These are phyloP conservation scores for Phytophthora sp. DNA, from an alignment of 352 stramenopile species.

Conservation along the genomic window DNA sequence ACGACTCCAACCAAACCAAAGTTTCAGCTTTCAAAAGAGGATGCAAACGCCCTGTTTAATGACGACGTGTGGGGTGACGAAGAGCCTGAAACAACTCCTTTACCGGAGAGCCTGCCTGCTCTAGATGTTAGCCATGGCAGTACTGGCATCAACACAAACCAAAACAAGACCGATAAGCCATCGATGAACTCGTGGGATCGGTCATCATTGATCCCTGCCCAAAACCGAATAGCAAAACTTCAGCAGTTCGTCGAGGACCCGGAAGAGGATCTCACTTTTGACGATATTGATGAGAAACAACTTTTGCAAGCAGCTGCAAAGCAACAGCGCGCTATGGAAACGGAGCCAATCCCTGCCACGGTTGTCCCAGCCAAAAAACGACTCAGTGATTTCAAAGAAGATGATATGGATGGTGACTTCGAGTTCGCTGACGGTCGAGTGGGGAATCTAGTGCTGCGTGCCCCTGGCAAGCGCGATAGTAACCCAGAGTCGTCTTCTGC, in stretches of 20 bases:
- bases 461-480: conserved; percentile 19
- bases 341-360: conserved; percentile 6
- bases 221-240: conserved; percentile 73
- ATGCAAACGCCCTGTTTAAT: conserved; percentile 70
- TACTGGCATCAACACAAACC: neutral
- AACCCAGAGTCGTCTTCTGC: conserved; percentile 27
- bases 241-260: conserved; percentile 78
- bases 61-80: conserved; percentile 79
- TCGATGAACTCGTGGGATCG: conserved; percentile 58
- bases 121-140: conserved; percentile 5
- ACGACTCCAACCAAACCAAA: conserved; percentile 23
- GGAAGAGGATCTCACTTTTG: conserved; percentile 63
- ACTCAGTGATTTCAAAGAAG: conserved; percentile 36
- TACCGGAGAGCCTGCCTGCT: neutral
- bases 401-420: conserved; percentile 27
- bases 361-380: conserved; percentile 19
- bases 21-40: conserved; percentile 82
- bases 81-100: conserved; percentile 12
- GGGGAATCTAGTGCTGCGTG: conserved; percentile 25
- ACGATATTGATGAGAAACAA: conserved; percentile 75
- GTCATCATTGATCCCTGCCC: conserved; percentile 62
- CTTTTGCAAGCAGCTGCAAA: conserved; percentile 53
- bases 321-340: conserved; percentile 35
- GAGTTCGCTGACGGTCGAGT: conserved; percentile 28
- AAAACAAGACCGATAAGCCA: conserved; percentile 8